Base-by-base conservation (phyloP, 441 rosid genomes). In the Adansonia madagascariensis region DNA sequence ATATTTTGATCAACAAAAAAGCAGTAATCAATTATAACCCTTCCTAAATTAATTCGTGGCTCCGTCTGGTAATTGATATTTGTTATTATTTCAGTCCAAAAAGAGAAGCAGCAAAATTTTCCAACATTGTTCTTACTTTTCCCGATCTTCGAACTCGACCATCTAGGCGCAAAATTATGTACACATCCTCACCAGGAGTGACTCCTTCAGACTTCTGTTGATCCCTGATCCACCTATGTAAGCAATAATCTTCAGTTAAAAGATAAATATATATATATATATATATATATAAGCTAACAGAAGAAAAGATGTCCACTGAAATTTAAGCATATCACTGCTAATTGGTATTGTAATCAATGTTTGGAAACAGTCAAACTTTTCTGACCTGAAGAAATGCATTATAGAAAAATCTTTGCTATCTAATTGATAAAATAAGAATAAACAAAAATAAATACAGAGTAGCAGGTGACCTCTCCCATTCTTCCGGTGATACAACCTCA, bases 121-220 rank as follows among this genome's bases (percentile, higher is more conserved):
- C 69, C 69, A n/a, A 41, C 24, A 41, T n/a, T 39, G 41, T 39
- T 64, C 69, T 39, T 64, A 64, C 69, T 18, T 64, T 64, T 64
- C 69, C 69, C 4, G 94, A 91, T 91, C 97, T 91, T 77, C 98
- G 92, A 75, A 95, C 93, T 73, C 97, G 94, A 81, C 99, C 98
- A 90, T 95, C 99, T 66, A 95, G 88, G 47, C 95, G 95, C 81
- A 93, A 77, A 81, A 92, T 88, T 75, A 95, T 84, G 87, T 93
- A 95, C 74, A 91, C 98, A 64, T 95, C 95, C 85, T 89, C 94
- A 0, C 97, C 97, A 0, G 93, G 95, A 61, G 80, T 81, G 57
- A 94, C 98, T 82, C 95, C 97, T 89, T 91, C 97, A n/a, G 97
- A 90, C 79, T 85, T 83, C 71, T 93, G 98, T 82, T 92, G 98